Percentiles rank a stretch among this genome's conserved stretches.
phyloP scores from a whole-genome alignment of 2,329 filamentous ascomycete genomes.

The Neofusicoccum ribis region DNA sequence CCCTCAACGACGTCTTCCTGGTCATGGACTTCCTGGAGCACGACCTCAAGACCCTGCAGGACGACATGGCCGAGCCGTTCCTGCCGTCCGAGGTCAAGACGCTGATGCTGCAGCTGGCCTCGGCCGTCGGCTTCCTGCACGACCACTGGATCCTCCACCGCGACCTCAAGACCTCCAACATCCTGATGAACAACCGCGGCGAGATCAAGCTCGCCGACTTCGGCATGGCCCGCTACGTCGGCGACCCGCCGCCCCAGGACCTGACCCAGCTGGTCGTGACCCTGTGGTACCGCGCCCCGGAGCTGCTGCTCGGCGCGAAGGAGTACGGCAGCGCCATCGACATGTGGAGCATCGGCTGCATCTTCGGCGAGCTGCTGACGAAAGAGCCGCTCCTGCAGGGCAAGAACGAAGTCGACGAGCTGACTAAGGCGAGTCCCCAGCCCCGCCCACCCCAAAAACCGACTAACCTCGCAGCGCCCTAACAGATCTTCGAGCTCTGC shows the following conservation, averaged over 20 bases:
- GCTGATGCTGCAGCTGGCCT: constrained; percentile 77
- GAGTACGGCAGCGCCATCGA: constrained; percentile 78
- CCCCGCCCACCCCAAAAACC: constrained; percentile 14
- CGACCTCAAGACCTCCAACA: constrained; percentile 89
- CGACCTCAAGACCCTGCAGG: constrained; percentile 88
- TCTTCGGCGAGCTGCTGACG: constrained; percentile 87
- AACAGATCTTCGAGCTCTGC: constrained; percentile 78
- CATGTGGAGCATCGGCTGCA: constrained; percentile 95
- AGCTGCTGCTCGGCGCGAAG: constrained; percentile 79
- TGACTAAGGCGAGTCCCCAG: constrained; percentile 58
- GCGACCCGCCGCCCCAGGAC: constrained; percentile 69
- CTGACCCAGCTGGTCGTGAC: constrained; percentile 94
- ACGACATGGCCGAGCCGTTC: constrained; percentile 93
- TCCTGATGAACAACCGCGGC: constrained; percentile 93
- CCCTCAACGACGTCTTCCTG: constrained; percentile 71
- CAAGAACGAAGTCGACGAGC: constrained; percentile 87
- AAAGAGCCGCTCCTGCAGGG: constrained; percentile 83
- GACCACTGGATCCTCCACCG: constrained; percentile 84
- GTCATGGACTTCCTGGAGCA: constrained; percentile 98
- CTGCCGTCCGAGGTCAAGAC: constrained; percentile 91
- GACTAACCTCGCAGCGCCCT: not conserved
- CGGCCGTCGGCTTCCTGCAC: constrained; percentile 83
- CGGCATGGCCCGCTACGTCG: constrained; percentile 91
- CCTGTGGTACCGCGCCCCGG: constrained; percentile 92
- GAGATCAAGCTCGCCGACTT: constrained; percentile 96